Base-by-base conservation (phyloP, 106 monocot genomes). In the Xerophyta viscosa region DNA sequence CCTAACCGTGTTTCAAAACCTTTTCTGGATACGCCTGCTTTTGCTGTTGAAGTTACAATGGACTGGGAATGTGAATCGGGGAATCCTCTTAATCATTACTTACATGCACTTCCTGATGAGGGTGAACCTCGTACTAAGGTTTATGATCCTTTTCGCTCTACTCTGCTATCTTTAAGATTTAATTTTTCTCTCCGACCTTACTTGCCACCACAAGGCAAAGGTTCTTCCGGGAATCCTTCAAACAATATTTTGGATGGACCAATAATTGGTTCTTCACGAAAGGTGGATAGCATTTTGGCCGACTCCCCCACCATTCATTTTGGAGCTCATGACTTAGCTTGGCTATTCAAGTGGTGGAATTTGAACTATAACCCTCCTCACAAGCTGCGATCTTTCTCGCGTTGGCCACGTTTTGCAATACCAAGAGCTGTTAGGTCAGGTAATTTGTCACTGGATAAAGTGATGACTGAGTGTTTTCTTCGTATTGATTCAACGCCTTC, bases 41-140 rank as follows among this genome's bases (percentile, higher is more conserved):
- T 98, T 27, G 71, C 72, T 56, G 41, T 90, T 49, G 90, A 98
- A 67, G 77, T 90, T 61, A n/a, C 30, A 17, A 90, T 98, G 74
- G 77, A 86, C 41, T 98, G 98, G 98, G 79, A 80, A 39, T 98
- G 98, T 57, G 90, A 90, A 43, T 98, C 98, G 19, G 86, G 98
- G 41, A 71, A 53, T 54, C 78, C 89, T 7, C 79, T 90, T 62
- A 77, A 98, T 67, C 98, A 98, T 77, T 98, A 79, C 62, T 57
- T 98, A 15, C 71, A 77, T 77, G 72, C 98, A 73, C 74, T 98
- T 76, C 98, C 98, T 6, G 45, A 33, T 52, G 98, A 98, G 72
- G 86, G 79, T 15, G 65, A 74, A 37, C 73, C 89, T 41, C 74
- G 82, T 41, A 53, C 71, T 15, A 98, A 74, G 53, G 76, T 98